phyloP scores from a whole-genome alignment of 2,329 filamentous ascomycete species.

The Geosmithia morbida region DNA sequence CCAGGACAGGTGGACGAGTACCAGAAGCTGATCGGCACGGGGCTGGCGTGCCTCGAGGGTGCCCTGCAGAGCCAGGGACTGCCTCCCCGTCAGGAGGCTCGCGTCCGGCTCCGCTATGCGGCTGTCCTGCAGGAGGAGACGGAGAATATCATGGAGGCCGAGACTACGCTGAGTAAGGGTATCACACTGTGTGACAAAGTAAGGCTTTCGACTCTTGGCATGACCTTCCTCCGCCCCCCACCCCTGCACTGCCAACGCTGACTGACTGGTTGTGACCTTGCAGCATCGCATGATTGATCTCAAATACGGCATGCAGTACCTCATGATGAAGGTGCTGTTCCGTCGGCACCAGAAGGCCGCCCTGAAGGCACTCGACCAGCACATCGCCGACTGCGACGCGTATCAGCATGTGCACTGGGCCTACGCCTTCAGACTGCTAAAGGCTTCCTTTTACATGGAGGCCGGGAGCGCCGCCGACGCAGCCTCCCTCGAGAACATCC shows the following conservation, averaged over 20 bases:
- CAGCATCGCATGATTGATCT: constrained; percentile 38
- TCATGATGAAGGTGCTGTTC: constrained; percentile 55
- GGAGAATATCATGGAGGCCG: constrained; percentile 58
- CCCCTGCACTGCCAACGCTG: no score
- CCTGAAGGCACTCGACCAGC: constrained; percentile 54
- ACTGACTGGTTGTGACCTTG: constrained; percentile 3
- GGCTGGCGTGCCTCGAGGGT: constrained; percentile 57
- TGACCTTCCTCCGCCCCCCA: neutral
- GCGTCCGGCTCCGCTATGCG: constrained; percentile 56
- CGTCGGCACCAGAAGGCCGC: constrained; percentile 59
- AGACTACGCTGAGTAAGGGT: constrained; percentile 57
- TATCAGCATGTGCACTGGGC: constrained; percentile 59
- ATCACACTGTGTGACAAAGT: constrained; percentile 55
- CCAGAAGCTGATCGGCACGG: constrained; percentile 57
- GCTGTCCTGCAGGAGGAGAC: constrained; percentile 61
- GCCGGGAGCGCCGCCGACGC: constrained; percentile 44
- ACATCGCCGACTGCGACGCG: constrained; percentile 54
- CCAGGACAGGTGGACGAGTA: constrained; percentile 44
- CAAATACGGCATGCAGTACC: constrained; percentile 65
- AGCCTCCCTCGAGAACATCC: constrained; percentile 54
- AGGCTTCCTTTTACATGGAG: constrained; percentile 54
- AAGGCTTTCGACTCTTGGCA: constrained; percentile 4
- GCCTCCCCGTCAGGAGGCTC: constrained; percentile 52
- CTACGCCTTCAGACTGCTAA: constrained; percentile 63
- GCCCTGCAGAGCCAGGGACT: constrained; percentile 47